Evolutionary conservation across 768 basidiomycete genomes (phyloP).

Genomic region (Mycena latifolia): DNA sequence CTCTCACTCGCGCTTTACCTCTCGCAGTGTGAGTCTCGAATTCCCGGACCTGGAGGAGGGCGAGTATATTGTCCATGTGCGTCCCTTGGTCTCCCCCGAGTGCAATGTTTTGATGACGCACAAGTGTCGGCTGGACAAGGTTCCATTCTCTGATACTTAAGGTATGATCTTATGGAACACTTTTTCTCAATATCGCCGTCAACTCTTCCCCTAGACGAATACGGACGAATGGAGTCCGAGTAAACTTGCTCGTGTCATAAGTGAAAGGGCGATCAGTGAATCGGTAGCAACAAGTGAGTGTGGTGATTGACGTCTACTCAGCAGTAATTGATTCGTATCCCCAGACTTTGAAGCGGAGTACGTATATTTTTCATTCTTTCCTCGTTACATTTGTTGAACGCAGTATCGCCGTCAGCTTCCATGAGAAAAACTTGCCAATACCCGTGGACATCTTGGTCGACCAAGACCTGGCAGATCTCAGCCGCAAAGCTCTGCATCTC

Average conservation of each 20-base stretch:
- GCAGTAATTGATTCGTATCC: neutral
- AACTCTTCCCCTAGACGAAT: constrained; percentile 9
- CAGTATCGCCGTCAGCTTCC: constrained; percentile 1
- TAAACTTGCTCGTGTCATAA: constrained; percentile 27
- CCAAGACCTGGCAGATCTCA: constrained; percentile 26
- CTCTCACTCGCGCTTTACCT: constrained; percentile 36
- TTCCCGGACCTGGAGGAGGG: constrained; percentile 32
- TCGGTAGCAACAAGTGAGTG: constrained; percentile 29
- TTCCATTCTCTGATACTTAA: constrained; percentile 33
- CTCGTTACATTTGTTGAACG: neutral
- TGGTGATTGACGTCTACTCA: neutral
- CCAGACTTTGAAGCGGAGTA: constrained; percentile 20
- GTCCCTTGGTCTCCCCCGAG: neutral
- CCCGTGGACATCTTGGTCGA: constrained; percentile 27
- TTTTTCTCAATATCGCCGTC: too few species aligned
- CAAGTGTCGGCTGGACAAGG: constrained; percentile 33
- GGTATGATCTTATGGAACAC: neutral
- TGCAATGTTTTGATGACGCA: neutral
- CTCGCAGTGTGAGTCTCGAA: constrained; percentile 41
- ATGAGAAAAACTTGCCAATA: constrained; percentile 22
- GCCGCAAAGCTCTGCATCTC: constrained; percentile 18
- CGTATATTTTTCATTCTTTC: too few species aligned
- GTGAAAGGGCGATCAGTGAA: constrained; percentile 23
- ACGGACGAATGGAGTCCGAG: constrained; percentile 29
- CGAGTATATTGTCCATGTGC: constrained; percentile 33